phyloP scores from a whole-genome alignment of 1,139 yeast species.

The Yamadazyma mexicana region DNA sequence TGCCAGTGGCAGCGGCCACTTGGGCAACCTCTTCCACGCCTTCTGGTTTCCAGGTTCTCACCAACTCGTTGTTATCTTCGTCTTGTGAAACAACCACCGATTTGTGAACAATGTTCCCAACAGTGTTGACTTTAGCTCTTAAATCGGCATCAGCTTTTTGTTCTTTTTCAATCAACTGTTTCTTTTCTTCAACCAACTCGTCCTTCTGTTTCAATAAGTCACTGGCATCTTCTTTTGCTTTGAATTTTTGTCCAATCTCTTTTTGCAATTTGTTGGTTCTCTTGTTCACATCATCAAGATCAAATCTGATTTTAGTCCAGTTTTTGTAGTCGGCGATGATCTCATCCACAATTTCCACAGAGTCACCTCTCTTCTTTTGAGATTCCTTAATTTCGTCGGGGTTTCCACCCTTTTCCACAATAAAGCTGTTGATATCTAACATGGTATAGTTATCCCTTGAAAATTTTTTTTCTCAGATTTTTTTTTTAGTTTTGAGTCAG shows the following conservation, averaged over 20 bases:
- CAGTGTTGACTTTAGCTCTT: slow-evolving; percentile 77
- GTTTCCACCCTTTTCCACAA: slow-evolving; percentile 95
- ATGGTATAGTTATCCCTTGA: slow-evolving; percentile 31
- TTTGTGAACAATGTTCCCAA: slow-evolving; percentile 93
- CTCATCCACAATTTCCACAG: slow-evolving; percentile 94
- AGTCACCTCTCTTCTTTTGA: slow-evolving; percentile 90
- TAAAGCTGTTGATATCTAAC: slow-evolving; percentile 90
- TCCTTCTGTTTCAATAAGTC: slow-evolving; percentile 84
- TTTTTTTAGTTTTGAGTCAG: too few species aligned
- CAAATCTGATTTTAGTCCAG: slow-evolving; percentile 92
- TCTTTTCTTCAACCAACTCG: slow-evolving; percentile 66
- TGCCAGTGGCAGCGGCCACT: slow-evolving; percentile 71
- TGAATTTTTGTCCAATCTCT: slow-evolving; percentile 87
- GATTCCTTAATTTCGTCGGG: slow-evolving; percentile 86
- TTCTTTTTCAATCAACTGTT: slow-evolving; percentile 63
- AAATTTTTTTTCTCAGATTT: slow-evolving; percentile 4
- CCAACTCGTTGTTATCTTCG: slow-evolving; percentile 87
- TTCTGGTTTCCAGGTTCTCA: slow-evolving; percentile 84
- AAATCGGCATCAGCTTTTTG: slow-evolving; percentile 75
- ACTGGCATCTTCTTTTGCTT: slow-evolving; percentile 91
- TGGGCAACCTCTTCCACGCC: slow-evolving; percentile 54
- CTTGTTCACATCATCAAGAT: slow-evolving; percentile 87
- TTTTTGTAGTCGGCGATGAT: slow-evolving; percentile 85
- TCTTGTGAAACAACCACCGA: slow-evolving; percentile 83
- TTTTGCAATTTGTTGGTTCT: slow-evolving; percentile 84